Base-by-base conservation (phyloP, 495 filamentous ascomycete species). In the Geopyxis carbonaria region DNA sequence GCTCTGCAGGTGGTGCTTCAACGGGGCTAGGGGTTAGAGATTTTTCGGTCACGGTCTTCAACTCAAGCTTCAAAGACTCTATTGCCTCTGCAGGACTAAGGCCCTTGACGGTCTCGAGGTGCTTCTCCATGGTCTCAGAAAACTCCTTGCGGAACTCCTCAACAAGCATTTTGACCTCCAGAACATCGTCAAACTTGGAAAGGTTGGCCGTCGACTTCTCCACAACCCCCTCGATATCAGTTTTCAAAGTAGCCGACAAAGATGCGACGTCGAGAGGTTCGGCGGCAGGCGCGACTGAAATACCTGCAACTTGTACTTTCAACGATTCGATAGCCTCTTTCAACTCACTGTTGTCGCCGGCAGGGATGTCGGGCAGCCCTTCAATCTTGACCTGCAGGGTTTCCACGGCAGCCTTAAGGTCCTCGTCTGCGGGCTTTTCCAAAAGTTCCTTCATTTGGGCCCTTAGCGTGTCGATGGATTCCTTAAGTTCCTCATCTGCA, bases 131-230 rank as follows among this genome's bases (percentile, higher is more conserved):
- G 7, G 20, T 18, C 8, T 11, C 25, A 9, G 38, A 9, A 21
- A 41, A 22, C 27, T 33, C 38, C 13, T 21, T 25, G 18, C 64
- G 63, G 44, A 73, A 67, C 15, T 70, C 63, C 42, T 67, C 61
- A 0, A 73, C 37, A 44, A 67, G 59, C 0, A 46, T 46, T 45
- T 68, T 69, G 51, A 72, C 60, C 40, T 70, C 69, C 1, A 49
- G 48, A 2, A 73, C 64, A 30, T 60, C 57, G 19, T 69, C 64
- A 28, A 60, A 7, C 16, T 7, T 22, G 25, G 38, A 41, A 19
- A 41, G 38, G 16, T 41, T 41, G 27, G 21, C 33, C 9, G 20
- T 41, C 5, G 38, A 31, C 14, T 34, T 20, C 13, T 56, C 45
- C n/a, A 56, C 50, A 10, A 47, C 39, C 25, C 25, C 34, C 30